A percentile compares a stretch with the other conserved stretches of the same genome.
phyloP scores from a whole-genome alignment of 2,329 filamentous ascomycete species.

The Penicillium sp. region DNA sequence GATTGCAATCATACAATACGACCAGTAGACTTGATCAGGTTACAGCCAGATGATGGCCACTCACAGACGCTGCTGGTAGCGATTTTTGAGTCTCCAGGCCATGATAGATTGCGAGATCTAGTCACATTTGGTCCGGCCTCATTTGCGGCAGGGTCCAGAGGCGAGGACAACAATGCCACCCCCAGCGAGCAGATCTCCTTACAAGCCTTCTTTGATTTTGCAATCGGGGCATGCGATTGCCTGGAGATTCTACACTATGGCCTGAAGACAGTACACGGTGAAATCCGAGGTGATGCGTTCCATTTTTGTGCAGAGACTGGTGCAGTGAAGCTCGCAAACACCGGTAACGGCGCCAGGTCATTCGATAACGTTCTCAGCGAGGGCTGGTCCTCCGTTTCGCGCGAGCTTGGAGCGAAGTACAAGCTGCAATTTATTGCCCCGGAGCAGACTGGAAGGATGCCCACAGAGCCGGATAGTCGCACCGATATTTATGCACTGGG shows the following conservation, averaged over 20 bases:
- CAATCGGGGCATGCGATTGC: conserved; percentile 81
- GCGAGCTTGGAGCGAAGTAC: conserved; percentile 80
- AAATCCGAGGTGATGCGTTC: conserved; percentile 86
- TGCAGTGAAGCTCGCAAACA: conserved; percentile 74
- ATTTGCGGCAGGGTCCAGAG: conserved; percentile 57
- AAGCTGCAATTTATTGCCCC: conserved; percentile 91
- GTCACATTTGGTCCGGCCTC: conserved; percentile 76
- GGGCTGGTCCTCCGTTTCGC: conserved; percentile 80
- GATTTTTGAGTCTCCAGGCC: conserved; percentile 76
- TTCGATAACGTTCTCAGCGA: conserved; percentile 90
- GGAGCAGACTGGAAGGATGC: conserved; percentile 90
- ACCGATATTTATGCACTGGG: conserved; percentile 94
- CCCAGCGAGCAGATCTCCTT: conserved; percentile 65
- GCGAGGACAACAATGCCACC: conserved; percentile 45
- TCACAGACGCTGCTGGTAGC: conserved; percentile 70
- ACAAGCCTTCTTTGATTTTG: conserved; percentile 81
- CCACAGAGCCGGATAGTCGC: conserved; percentile 83
- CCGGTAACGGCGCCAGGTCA: conserved; percentile 79
- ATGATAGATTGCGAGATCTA: conserved; percentile 67
- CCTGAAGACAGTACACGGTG: conserved; percentile 81
- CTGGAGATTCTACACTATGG: conserved; percentile 89
- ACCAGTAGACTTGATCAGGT: conserved; percentile 73
- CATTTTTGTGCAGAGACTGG: conserved; percentile 73
- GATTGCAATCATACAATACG: conserved; percentile 72
- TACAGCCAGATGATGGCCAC: conserved; percentile 67